phyloP scores from a whole-genome alignment of 2,329 filamentous ascomycete species.

The Colletotrichum destructivum region DNA sequence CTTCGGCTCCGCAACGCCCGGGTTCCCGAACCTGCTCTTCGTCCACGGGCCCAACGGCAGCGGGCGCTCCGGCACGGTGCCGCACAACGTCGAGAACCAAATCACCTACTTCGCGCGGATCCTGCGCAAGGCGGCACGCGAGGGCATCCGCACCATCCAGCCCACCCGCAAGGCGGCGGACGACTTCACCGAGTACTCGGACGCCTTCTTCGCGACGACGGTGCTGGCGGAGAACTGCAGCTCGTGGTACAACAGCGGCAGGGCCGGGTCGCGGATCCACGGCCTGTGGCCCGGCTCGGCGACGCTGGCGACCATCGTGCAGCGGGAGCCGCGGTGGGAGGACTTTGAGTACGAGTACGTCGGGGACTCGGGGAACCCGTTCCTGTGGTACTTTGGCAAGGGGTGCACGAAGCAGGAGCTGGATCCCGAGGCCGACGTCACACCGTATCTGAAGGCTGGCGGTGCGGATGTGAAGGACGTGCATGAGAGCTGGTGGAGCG shows the following conservation, averaged over 20 bases:
- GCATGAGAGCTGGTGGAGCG: constrained; percentile 78
- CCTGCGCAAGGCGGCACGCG: constrained; percentile 75
- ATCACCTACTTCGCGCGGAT: constrained; percentile 76
- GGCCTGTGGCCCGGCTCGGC: constrained; percentile 80
- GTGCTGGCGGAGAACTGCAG: constrained; percentile 75
- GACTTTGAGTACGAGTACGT: constrained; percentile 68
- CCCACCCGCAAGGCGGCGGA: constrained; percentile 73
- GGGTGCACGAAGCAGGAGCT: constrained; percentile 75
- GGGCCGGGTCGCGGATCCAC: constrained; percentile 74
- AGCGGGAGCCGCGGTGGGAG: constrained; percentile 69
- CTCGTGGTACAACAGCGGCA: constrained; percentile 80
- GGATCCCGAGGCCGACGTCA: constrained; percentile 71
- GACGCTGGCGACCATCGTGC: constrained; percentile 71
- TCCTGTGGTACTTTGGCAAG: constrained; percentile 77
- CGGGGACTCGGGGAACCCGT: constrained; percentile 62
- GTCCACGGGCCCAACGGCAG: constrained; percentile 73
- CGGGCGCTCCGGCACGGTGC: constrained; percentile 76
- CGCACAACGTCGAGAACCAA: constrained; percentile 77
- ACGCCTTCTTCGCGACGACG: constrained; percentile 69
- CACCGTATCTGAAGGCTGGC: constrained; percentile 72
- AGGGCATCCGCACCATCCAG: constrained; percentile 75
- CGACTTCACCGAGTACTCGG: constrained; percentile 73
- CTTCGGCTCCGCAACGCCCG: constrained; percentile 73
- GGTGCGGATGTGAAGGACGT: constrained; percentile 73
- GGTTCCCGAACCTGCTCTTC: constrained; percentile 78